phyloP scores from a whole-genome alignment of 139 green algal genomes.

The Yamagishiella unicocca region DNA sequence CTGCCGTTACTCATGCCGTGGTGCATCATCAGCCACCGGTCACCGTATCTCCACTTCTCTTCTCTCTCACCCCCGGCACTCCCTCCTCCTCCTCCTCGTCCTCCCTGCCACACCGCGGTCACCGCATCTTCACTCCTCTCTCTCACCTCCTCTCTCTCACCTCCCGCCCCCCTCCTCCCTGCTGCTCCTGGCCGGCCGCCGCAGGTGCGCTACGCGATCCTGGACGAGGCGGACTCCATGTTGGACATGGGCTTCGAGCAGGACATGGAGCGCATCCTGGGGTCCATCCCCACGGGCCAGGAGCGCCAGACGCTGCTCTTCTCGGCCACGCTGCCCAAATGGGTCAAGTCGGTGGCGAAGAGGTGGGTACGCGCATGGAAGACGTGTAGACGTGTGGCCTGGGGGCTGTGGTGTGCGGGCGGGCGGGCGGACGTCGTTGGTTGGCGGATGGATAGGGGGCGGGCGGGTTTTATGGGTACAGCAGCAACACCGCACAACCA shows the following conservation, averaged over 20 bases:
- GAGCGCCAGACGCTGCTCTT: constrained; percentile 97
- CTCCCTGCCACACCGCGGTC: too few relatives aligned
- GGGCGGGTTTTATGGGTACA: too few relatives aligned
- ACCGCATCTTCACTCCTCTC: neutral
- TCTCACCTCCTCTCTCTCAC: neutral
- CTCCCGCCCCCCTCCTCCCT: too few relatives aligned
- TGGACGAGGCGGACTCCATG: constrained; percentile 99
- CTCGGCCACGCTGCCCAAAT: constrained; percentile 95
- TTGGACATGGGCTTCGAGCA: constrained; percentile 98
- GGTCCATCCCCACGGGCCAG: constrained; percentile 53
- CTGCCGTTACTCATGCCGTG: too few relatives aligned
- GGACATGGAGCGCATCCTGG: constrained; percentile 90
- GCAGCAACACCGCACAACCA: too few relatives aligned
- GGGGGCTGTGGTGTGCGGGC: too few relatives aligned
- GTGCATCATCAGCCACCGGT: too few relatives aligned
- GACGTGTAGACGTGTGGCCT: too few relatives aligned
- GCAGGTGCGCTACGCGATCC: constrained; percentile 88
- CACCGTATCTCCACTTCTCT: too few relatives aligned
- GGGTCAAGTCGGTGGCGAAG: constrained; percentile 92
- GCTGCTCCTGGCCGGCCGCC: too few relatives aligned
- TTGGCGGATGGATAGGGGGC: too few relatives aligned
- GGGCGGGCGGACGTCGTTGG: too few relatives aligned
- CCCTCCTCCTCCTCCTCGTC: neutral
- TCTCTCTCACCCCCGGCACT: neutral
- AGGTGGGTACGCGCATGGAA: neutral